A percentile compares a stretch with the other conserved stretches of the same genome.
phyloP scores from a whole-genome alignment of 2,329 filamentous ascomycete species.

The Fusarium sp. region DNA sequence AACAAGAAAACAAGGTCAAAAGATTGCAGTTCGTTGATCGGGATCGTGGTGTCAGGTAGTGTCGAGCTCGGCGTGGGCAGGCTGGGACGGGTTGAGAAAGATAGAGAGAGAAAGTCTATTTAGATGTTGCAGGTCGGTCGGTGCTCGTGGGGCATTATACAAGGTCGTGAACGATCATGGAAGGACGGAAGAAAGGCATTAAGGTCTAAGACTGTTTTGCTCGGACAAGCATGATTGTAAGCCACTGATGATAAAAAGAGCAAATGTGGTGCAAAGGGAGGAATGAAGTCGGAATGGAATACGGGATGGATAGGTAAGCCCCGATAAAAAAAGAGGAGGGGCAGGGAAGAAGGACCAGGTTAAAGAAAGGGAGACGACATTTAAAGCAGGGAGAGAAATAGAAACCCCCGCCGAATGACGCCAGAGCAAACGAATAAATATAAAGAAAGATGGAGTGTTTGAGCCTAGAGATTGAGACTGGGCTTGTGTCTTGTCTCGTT shows the following conservation, averaged over 20 bases:
- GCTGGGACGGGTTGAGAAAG: constrained; percentile 18
- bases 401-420: constrained; percentile 21
- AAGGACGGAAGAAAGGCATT: constrained; percentile 40
- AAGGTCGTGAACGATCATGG: constrained; percentile 41
- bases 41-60: constrained; percentile 4
- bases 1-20: neutral
- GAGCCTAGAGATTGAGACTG: constrained; percentile 14
- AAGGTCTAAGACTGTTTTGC: constrained; percentile 40
- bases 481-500: constrained; percentile 25
- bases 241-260: constrained; percentile 29
- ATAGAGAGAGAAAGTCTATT: constrained; percentile 32
- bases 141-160: constrained; percentile 41
- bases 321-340: constrained; percentile 41
- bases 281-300: constrained; percentile 36
- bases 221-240: constrained; percentile 32
- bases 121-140: constrained; percentile 36
- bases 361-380: constrained; percentile 28
- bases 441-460: neutral
- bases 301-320: constrained; percentile 34
- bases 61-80: constrained; percentile 31
- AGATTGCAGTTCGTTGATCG: constrained; percentile 9
- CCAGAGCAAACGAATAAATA: constrained; percentile 12
- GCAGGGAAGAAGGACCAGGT: constrained; percentile 32
- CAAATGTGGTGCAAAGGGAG: constrained; percentile 32
- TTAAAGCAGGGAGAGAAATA: constrained; percentile 16